Evolutionary conservation across 2,329 filamentous ascomycete genomes (phyloP).

Genomic region (Xylariaceae sp.): DNA sequence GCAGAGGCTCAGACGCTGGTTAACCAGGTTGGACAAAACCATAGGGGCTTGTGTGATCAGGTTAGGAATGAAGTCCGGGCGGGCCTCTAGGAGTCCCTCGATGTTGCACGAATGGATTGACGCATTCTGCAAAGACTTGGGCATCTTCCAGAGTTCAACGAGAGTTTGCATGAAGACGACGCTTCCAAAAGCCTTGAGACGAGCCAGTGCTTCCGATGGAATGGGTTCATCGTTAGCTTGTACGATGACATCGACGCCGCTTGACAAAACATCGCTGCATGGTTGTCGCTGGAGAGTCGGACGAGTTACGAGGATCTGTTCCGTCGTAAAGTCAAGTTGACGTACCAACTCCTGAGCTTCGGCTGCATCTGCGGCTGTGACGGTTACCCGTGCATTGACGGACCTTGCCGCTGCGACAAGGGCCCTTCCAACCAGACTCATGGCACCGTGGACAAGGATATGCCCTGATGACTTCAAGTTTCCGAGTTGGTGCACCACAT

Average conservation of each 20-base stretch:
- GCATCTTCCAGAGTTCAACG: not conserved
- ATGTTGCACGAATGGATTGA: conserved; percentile 7
- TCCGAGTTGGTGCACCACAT: conserved; percentile 6
- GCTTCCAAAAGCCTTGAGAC: conserved; percentile 10
- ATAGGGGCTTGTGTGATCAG: not conserved
- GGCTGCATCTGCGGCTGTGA: conserved; percentile 2
- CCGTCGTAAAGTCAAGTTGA: not conserved
- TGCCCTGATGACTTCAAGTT: not conserved
- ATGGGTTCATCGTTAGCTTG: conserved; percentile 7
- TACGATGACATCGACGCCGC: conserved; percentile 10
- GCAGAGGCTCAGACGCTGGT: not conserved
- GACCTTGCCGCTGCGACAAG: conserved; percentile 9
- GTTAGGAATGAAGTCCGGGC: not conserved
- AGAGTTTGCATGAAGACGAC: conserved; percentile 2
- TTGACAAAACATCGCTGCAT: not conserved
- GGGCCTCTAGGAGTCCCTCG: not conserved
- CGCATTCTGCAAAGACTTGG: conserved; percentile 3
- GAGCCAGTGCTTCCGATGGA: not conserved
- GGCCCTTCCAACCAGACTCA: conserved; percentile 8
- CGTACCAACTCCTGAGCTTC: conserved; percentile 4
- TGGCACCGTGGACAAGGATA: conserved; percentile 14
- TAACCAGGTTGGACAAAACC: not conserved
- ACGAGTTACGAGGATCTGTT: conserved; percentile 1
- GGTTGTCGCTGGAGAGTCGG: not conserved
- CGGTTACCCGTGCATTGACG: conserved; percentile 5